phyloP scores from a whole-genome alignment of 768 basidiomycete species.

The Mrakia gelida region DNA sequence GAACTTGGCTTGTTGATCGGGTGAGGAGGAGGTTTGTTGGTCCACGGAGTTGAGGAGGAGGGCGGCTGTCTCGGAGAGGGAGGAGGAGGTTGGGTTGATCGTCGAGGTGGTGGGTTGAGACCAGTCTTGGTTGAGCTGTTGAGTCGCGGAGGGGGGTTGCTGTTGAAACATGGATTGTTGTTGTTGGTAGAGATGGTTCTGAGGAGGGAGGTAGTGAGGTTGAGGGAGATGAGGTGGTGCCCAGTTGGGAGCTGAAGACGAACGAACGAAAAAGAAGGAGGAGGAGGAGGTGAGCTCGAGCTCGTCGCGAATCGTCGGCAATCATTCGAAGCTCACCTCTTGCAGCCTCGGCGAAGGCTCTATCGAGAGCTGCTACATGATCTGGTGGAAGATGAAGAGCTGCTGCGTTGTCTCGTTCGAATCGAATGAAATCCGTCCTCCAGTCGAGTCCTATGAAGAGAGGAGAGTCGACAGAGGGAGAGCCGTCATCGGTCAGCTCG shows the following conservation, averaged over 20 bases:
- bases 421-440: constrained; percentile 11
- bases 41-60: constrained; percentile 69
- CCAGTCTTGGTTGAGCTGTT: not conserved
- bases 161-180: not conserved
- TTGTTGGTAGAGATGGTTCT: constrained; percentile 4
- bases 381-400: not conserved
- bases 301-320: not conserved
- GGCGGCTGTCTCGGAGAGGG: constrained; percentile 71
- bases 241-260: not conserved
- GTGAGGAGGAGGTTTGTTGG: constrained; percentile 38
- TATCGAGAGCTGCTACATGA: constrained; percentile 8
- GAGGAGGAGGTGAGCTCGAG: not conserved
- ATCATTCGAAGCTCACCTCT: not conserved
- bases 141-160: not conserved
- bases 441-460: not conserved
- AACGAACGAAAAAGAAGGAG: not conserved
- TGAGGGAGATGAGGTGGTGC: not conserved
- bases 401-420: constrained; percentile 11
- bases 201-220: constrained; percentile 11
- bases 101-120: not conserved
- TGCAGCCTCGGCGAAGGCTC: not conserved
- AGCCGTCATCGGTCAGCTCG: not conserved
- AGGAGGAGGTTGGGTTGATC: constrained; percentile 14
- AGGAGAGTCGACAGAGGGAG: not conserved
- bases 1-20: constrained; percentile 76